These are phyloP conservation scores for Byssoonygena ceratinophila DNA, from an alignment of 2,329 filamentous ascomycete species.

Conservation along the genomic window DNA sequence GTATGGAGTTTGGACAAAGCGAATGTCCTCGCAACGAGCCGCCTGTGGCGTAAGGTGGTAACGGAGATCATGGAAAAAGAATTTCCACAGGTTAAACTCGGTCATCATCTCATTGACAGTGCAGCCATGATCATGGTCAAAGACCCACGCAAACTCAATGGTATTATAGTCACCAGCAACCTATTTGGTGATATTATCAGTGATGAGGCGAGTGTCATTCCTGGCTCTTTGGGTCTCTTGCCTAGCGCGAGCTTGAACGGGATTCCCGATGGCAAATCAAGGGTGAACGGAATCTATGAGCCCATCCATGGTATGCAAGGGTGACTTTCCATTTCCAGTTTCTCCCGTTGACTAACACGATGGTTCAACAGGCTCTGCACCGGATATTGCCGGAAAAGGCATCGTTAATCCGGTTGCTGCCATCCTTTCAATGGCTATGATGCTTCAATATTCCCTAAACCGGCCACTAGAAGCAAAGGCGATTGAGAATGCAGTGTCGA, in stretches of 20 bases:
- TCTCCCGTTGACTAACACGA: background rate
- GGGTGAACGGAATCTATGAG: conserved; percentile 93
- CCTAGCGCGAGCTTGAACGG: conserved; percentile 80
- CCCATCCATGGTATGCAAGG: conserved; percentile 70
- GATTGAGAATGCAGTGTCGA: conserved; percentile 70
- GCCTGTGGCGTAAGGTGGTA: conserved; percentile 81
- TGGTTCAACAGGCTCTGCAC: conserved; percentile 56
- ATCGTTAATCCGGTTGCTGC: conserved; percentile 89
- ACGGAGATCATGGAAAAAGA: conserved; percentile 75
- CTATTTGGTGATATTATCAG: conserved; percentile 92
- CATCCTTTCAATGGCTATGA: conserved; percentile 87
- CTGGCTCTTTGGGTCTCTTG: conserved; percentile 76
- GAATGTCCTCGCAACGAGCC: conserved; percentile 82
- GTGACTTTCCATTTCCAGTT: conserved; percentile 5
- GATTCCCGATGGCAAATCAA: conserved; percentile 58
- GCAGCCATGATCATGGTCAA: conserved; percentile 98
- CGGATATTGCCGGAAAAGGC: conserved; percentile 83
- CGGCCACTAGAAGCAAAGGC: conserved; percentile 65
- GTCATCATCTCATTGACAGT: conserved; percentile 86
- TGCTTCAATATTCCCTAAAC: conserved; percentile 85
- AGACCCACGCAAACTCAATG: conserved; percentile 78
- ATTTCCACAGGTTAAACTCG: conserved; percentile 74
- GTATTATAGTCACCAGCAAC: conserved; percentile 85
- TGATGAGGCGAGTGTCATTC: conserved; percentile 90
- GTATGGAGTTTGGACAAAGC: conserved; percentile 64